A percentile compares a stretch with the other conserved stretches of the same genome.
phyloP scores from a whole-genome alignment of 2,329 filamentous ascomycete genomes.

The Akanthomyces dipterigenus region DNA sequence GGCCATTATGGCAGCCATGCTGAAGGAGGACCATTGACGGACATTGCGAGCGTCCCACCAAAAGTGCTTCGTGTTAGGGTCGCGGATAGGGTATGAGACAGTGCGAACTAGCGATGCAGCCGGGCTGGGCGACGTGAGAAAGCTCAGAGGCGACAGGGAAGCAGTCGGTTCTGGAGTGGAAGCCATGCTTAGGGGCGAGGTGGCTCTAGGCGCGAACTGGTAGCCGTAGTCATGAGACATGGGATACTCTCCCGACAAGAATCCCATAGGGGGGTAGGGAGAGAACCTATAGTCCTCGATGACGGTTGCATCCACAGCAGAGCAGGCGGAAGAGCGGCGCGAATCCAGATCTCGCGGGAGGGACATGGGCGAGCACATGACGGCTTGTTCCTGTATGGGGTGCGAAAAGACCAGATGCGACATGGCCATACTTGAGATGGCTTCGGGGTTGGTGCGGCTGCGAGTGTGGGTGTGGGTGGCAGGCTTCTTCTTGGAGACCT shows the following conservation, averaged over 20 bases:
- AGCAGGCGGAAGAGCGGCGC: constrained; percentile 60
- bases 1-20: constrained; percentile 59
- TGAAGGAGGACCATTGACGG: constrained; percentile 77
- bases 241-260: constrained; percentile 21
- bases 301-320: constrained; percentile 58
- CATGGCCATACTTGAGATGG: constrained; percentile 34
- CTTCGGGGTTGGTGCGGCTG: constrained; percentile 57
- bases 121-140: constrained; percentile 74
- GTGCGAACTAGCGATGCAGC: constrained; percentile 75
- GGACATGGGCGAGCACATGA: constrained; percentile 62
- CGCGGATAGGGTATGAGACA: constrained; percentile 61
- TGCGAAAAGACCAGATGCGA: constrained; percentile 27
- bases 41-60: constrained; percentile 96
- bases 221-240: constrained; percentile 33
- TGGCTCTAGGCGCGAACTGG: constrained; percentile 39
- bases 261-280: constrained; percentile 72
- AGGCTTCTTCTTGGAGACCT: constrained; percentile 19
- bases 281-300: constrained; percentile 72
- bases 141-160: constrained; percentile 66
- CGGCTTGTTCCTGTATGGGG: constrained; percentile 28
- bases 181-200: constrained; percentile 36
- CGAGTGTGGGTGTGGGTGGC: constrained; percentile 47
- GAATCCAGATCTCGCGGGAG: constrained; percentile 36
- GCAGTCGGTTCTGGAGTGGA: constrained; percentile 39
- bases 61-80: constrained; percentile 70